Evolutionary conservation across 2,329 filamentous ascomycete genomes (phyloP).

Genomic region (Elsinoe arachidis): DNA sequence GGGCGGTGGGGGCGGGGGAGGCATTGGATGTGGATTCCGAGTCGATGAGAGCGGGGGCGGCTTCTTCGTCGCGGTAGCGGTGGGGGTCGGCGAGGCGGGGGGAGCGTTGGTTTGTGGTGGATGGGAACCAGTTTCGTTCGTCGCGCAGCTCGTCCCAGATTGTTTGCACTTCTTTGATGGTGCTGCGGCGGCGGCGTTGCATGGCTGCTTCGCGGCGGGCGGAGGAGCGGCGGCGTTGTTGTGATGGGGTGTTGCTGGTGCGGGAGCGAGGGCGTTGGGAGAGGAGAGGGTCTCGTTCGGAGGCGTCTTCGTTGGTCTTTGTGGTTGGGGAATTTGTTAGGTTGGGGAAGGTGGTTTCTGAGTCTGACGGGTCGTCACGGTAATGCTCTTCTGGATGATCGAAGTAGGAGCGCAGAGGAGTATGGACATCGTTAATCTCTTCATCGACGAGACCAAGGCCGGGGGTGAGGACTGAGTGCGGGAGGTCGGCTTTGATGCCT

Average conservation of each 20-base stretch:
- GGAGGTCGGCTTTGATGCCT: constrained; percentile 30
- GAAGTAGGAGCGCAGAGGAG: constrained; percentile 10
- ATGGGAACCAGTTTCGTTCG: constrained; percentile 31
- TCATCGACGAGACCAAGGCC: constrained; percentile 74
- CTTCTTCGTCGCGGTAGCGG: constrained; percentile 3
- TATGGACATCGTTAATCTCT: constrained; percentile 27
- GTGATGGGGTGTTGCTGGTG: not conserved
- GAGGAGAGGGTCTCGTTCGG: constrained; percentile 16
- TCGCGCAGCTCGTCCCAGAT: constrained; percentile 88
- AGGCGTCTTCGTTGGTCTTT: constrained; percentile 10
- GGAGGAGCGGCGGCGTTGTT: not conserved
- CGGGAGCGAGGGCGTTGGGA: constrained; percentile 16
- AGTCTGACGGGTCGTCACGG: constrained; percentile 13
- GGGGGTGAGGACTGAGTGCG: constrained; percentile 65
- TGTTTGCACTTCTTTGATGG: constrained; percentile 57
- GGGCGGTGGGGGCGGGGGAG: not conserved
- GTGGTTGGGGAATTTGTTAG: constrained; percentile 13
- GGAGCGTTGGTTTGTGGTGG: not conserved
- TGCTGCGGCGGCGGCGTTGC: constrained; percentile 30
- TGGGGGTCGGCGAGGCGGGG: not conserved
- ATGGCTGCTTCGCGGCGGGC: constrained; percentile 17
- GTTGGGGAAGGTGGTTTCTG: constrained; percentile 17
- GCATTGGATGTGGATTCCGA: not conserved
- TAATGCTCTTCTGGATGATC: constrained; percentile 10
- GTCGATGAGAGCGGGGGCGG: not conserved